Conservation (phyloP, 2,329 filamentous ascomycete genomes). For the Macrophomina phaseolina region DNA sequence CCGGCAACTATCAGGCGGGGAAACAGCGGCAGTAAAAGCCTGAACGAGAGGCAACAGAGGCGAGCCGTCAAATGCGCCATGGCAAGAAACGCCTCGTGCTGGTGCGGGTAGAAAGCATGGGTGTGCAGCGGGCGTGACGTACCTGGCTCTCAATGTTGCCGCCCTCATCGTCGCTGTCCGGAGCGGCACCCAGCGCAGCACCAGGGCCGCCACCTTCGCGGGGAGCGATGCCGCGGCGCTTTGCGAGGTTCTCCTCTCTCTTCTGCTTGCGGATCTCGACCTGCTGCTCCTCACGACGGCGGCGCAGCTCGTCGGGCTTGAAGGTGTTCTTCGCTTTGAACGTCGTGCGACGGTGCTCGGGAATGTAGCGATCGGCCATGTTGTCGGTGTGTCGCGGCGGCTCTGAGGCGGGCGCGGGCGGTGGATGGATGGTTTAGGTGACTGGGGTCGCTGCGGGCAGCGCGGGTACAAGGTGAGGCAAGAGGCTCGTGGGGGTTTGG, state of each 20-base stretch:
- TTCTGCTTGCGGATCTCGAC: constrained; percentile 99
- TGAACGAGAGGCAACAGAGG: constrained; percentile 15
- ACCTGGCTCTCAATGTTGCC: constrained; percentile 96
- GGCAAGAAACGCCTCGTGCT: background rate
- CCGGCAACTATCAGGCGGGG: constrained; percentile 24
- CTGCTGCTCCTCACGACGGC: constrained; percentile 97
- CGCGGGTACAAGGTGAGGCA: constrained; percentile 25
- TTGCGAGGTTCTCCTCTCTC: constrained; percentile 98
- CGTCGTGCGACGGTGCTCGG: constrained; percentile 97
- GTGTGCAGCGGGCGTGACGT: constrained; percentile 47
- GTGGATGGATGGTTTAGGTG: background rate
- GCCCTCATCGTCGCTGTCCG: constrained; percentile 97
- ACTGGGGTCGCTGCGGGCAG: constrained; percentile 16
- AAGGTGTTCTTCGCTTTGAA: constrained; percentile 99
- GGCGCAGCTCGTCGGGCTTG: constrained; percentile 98
- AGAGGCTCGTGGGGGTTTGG: constrained; percentile 24
- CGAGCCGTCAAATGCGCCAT: background rate
- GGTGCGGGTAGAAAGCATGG: background rate
- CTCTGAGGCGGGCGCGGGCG: background rate
- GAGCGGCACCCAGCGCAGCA: constrained; percentile 82
- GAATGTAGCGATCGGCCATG: constrained; percentile 99
- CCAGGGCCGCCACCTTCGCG: constrained; percentile 75
- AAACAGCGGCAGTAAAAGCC: constrained; percentile 27
- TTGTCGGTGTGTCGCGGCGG: constrained; percentile 42
- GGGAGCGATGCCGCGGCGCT: constrained; percentile 90